Conservation (phyloP, 139 green algal genomes). For the Gonium pectorale region DNA sequence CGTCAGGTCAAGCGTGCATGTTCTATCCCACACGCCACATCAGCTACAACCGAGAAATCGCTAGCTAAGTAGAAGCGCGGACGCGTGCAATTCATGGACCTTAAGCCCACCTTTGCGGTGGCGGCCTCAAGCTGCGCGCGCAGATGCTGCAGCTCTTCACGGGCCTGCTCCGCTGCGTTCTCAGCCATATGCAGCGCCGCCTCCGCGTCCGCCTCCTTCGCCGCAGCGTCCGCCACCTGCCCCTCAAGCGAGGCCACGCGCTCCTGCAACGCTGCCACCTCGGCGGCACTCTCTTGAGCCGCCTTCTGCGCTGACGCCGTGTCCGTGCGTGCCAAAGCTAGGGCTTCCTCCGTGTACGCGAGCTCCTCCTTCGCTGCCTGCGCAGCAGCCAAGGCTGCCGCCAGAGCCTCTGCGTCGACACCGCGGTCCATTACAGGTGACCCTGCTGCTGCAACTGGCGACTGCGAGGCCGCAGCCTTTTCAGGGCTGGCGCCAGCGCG, state of each 20-base stretch:
- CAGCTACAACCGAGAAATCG: too few species aligned
- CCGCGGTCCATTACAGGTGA: not conserved
- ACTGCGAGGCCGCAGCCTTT: not conserved
- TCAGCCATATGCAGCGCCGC: too few species aligned
- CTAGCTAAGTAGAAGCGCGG: too few species aligned
- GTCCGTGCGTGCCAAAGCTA: not conserved
- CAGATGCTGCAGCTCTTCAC: too few species aligned
- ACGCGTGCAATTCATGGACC: too few species aligned
- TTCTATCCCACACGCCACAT: too few species aligned
- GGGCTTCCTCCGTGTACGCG: not conserved
- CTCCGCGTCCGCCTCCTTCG: too few species aligned
- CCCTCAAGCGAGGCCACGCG: not conserved
- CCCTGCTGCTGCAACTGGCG: not conserved
- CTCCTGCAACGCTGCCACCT: not conserved
- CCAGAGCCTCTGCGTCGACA: not conserved
- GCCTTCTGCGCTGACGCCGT: not conserved
- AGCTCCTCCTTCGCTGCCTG: conserved; percentile 3
- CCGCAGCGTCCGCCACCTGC: conserved; percentile 1
- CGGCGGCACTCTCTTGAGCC: not conserved
- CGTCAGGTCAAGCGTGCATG: too few species aligned
- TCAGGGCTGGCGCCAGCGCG: too few species aligned
- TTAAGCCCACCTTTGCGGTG: too few species aligned
- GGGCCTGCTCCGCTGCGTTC: too few species aligned
- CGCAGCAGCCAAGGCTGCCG: not conserved
- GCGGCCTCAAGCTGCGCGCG: too few species aligned